A percentile compares a stretch with the other conserved stretches of the same genome.
These are phyloP conservation scores for Mortierella hygrophila DNA, from an alignment of 192 early-diverging fungal genomes.

Conservation along the genomic window DNA sequence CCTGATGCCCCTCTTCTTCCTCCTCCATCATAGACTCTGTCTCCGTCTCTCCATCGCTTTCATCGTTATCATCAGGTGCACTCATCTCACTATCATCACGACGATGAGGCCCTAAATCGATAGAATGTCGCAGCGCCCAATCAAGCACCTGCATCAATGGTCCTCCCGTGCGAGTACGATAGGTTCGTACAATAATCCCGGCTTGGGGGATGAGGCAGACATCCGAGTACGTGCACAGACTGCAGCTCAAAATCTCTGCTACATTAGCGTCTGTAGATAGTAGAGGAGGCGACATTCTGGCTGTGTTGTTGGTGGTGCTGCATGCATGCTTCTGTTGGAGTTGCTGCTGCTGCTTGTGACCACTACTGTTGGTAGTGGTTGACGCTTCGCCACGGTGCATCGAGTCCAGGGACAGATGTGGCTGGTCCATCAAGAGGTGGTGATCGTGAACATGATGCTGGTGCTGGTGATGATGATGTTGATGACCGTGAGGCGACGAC, in stretches of 20 bases:
- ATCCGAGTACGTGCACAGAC: conserved; percentile 31
- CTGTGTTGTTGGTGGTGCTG: neutral
- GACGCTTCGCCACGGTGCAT: neutral
- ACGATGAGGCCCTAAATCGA: conserved; percentile 8
- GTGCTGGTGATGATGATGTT: neutral
- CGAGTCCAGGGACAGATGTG: neutral
- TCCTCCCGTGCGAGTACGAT: conserved; percentile 1
- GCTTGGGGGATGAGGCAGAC: conserved; percentile 39
- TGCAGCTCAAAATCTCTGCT: conserved; percentile 22
- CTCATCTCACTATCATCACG: neutral
- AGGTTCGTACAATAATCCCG: conserved; percentile 21
- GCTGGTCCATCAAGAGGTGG: neutral
- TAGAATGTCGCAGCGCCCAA: conserved; percentile 8
- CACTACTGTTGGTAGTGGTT: neutral
- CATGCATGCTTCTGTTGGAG: neutral
- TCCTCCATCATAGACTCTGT: neutral
- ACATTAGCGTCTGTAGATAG: neutral
- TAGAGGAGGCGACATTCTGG: neutral
- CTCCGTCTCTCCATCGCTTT: neutral
- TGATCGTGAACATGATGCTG: conserved; percentile 12
- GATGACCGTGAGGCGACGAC: neutral
- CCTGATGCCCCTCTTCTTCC: conserved; percentile 21
- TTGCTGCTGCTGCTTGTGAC: neutral
- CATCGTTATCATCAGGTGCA: neutral
- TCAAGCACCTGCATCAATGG: conserved; percentile 40